Conservation (phyloP, 2,329 filamentous ascomycete genomes). For the Cytospora piceae region DNA sequence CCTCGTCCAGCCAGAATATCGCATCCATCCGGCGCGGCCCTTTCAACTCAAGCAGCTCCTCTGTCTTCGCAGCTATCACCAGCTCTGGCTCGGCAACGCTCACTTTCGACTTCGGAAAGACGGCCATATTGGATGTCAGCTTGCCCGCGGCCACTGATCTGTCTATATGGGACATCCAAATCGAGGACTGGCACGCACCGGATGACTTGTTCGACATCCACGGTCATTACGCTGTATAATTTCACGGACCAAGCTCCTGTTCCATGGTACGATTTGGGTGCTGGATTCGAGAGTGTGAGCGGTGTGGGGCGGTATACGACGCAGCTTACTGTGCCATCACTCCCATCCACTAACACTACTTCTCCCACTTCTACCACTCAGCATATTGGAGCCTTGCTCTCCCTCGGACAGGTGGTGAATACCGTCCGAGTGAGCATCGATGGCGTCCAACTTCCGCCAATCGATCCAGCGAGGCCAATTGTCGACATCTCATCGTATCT, state of each 20-base stretch:
- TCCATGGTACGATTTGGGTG: slow-evolving; percentile 9
- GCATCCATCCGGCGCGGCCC: slow-evolving; percentile 1
- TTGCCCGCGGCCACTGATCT: slow-evolving; percentile 4
- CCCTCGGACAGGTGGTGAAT: slow-evolving; percentile 18
- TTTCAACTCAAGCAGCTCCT: not conserved
- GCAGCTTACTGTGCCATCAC: slow-evolving; percentile 15
- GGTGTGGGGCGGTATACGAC: slow-evolving; percentile 23
- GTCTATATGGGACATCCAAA: slow-evolving; percentile 18
- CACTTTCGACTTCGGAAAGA: slow-evolving; percentile 16
- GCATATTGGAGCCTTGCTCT: slow-evolving; percentile 18
- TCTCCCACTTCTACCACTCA: not conserved
- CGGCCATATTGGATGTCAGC: slow-evolving; percentile 1
- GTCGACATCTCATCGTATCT: slow-evolving; percentile 17
- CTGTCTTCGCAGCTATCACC: slow-evolving; percentile 14
- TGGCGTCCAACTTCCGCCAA: slow-evolving; percentile 15
- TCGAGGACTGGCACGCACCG: slow-evolving; percentile 20
- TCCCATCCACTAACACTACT: slow-evolving; percentile 3
- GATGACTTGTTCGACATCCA: slow-evolving; percentile 17
- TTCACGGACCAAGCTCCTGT: slow-evolving; percentile 14
- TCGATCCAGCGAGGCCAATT: slow-evolving; percentile 20
- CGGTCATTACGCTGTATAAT: slow-evolving; percentile 14
- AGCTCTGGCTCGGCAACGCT: slow-evolving; percentile 15
- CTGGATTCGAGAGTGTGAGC: slow-evolving; percentile 22
- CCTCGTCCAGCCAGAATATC: slow-evolving; percentile 7
- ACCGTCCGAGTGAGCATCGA: slow-evolving; percentile 25